Conservation (phyloP, 768 basidiomycete genomes). For the Psilocybe cyanescens region DNA sequence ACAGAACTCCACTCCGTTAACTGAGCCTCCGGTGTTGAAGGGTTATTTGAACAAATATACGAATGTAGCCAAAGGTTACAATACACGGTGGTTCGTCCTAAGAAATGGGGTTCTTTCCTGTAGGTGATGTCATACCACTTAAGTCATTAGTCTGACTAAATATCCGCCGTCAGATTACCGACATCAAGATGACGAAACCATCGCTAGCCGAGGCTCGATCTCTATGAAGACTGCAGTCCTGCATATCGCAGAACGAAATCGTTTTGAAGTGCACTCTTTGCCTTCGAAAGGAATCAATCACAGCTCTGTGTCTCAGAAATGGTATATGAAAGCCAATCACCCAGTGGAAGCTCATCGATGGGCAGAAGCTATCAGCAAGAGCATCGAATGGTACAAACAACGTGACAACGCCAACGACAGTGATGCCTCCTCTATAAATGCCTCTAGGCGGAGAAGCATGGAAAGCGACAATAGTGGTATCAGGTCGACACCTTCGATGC, state of each 20-base stretch:
- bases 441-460: slow-evolving; percentile 20
- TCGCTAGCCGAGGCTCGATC: slow-evolving; percentile 87
- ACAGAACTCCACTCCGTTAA: slow-evolving; percentile 39
- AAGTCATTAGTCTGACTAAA: slow-evolving; percentile 17
- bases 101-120: slow-evolving; percentile 86
- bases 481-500: slow-evolving; percentile 27
- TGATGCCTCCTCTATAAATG: slow-evolving; percentile 24
- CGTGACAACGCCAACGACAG: slow-evolving; percentile 28
- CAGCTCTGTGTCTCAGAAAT: slow-evolving; percentile 57
- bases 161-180: slow-evolving; percentile 63
- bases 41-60: slow-evolving; percentile 92
- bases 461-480: slow-evolving; percentile 46
- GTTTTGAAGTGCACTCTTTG: slow-evolving; percentile 82
- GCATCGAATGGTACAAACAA: slow-evolving; percentile 69
- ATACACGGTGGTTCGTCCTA: slow-evolving; percentile 91
- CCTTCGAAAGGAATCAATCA: slow-evolving; percentile 51
- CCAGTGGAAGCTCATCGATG: slow-evolving; percentile 90
- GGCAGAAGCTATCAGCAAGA: slow-evolving; percentile 74
- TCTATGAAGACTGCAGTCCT: slow-evolving; percentile 81
- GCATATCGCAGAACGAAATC: slow-evolving; percentile 63
- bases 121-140: slow-evolving; percentile 38
- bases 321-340: slow-evolving; percentile 86
- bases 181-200: slow-evolving; percentile 86
- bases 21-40: slow-evolving; percentile 64
- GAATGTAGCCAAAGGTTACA: slow-evolving; percentile 90